These are phyloP conservation scores for Diphasiastrum complanatum DNA, from an alignment of 83 land plant species.

Conservation along the genomic window DNA sequence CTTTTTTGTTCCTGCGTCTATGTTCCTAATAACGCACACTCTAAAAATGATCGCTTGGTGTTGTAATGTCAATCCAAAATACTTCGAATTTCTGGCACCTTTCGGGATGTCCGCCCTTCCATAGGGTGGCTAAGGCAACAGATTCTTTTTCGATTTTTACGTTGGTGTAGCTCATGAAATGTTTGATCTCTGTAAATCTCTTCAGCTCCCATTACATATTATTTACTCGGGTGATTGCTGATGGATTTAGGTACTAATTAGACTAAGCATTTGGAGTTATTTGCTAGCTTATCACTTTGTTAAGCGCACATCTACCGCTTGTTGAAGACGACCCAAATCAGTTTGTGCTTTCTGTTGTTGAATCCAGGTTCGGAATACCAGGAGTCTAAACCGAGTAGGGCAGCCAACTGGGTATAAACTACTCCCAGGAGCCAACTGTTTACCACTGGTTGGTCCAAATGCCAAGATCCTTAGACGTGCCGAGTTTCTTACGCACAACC, in stretches of 20 bases:
- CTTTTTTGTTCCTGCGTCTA: not conserved
- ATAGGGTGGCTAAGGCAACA: no score
- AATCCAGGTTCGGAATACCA: conserved; percentile 77
- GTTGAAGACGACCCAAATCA: no score
- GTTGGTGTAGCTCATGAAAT: not conserved
- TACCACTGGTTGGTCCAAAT: conserved; percentile 81
- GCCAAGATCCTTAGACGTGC: conserved; percentile 87
- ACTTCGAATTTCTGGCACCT: no score
- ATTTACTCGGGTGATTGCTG: not conserved
- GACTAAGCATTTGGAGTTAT: no score
- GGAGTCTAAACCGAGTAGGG: conserved; percentile 82
- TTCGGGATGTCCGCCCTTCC: no score
- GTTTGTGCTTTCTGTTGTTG: no score
- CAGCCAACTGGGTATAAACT: conserved; percentile 87
- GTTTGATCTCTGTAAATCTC: no score
- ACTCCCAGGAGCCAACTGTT: conserved; percentile 89
- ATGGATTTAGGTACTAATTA: no score
- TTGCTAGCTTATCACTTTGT: no score
- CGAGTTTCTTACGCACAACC: conserved; percentile 86
- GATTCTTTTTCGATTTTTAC: not conserved
- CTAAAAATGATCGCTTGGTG: no score
- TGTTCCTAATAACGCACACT: not conserved
- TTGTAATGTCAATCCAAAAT: no score
- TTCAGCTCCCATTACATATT: not conserved
- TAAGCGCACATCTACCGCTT: no score